A percentile compares a stretch with the other conserved stretches of the same genome.
Conservation (phyloP, 352 stramenopile genomes). For the Pythium monospermum region DNA sequence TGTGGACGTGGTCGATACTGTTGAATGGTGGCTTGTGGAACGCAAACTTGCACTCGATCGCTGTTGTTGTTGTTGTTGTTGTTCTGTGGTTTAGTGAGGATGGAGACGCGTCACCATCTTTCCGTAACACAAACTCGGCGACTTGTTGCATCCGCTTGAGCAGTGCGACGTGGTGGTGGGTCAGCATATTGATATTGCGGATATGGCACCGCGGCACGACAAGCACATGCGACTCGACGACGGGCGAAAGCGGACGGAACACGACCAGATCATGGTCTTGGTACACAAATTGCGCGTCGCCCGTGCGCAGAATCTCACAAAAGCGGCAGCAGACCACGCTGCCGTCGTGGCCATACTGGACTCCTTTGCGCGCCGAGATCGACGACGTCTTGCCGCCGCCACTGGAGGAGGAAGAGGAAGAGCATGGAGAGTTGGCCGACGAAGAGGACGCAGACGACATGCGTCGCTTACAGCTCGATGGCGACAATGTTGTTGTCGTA, state of each 20-base stretch:
- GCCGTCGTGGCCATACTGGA: conserved; percentile 61
- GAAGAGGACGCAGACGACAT: conserved; percentile 16
- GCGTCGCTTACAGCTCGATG: conserved; percentile 7
- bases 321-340: conserved; percentile 73
- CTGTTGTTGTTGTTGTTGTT: no score
- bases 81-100: no score
- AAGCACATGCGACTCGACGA: conserved; percentile 70
- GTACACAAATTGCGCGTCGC: conserved; percentile 71
- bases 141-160: conserved; percentile 69
- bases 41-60: conserved; percentile 60
- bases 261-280: conserved; percentile 74
- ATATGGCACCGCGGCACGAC: conserved; percentile 82
- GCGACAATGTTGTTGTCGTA: not conserved
- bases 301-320: conserved; percentile 70
- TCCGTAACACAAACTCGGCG: conserved; percentile 40
- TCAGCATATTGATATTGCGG: conserved; percentile 82
- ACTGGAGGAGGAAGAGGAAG: conserved; percentile 20
- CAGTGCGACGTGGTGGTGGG: conserved; percentile 44
- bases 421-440: conserved; percentile 19
- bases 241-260: conserved; percentile 66
- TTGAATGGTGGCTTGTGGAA: conserved; percentile 87
- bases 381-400: conserved; percentile 26
- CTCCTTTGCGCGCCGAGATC: conserved; percentile 63
- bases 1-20: conserved; percentile 88
- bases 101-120: not conserved